Percentiles rank a stretch among this genome's conserved stretches.
Evolutionary conservation across 2,329 filamentous ascomycete species (phyloP).

Genomic region (Rutstroemia sp.): DNA sequence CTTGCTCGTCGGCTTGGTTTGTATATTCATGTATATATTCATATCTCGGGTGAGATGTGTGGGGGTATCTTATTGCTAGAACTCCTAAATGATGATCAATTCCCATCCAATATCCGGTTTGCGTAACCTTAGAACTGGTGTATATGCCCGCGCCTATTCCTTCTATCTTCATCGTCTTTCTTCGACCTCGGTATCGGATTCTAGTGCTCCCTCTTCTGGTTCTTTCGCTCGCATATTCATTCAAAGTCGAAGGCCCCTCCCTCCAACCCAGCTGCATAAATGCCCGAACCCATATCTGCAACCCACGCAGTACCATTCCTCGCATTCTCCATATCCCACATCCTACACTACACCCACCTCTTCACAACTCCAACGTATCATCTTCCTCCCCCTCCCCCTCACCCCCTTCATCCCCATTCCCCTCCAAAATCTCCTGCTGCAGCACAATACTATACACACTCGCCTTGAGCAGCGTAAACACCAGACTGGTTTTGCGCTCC

Average conservation of each 20-base stretch:
- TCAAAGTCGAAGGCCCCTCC: neutral
- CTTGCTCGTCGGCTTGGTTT: no score
- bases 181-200: no score
- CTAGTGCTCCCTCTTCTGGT: neutral
- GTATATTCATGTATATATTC: neutral
- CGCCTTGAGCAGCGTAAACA: slow-evolving; percentile 93
- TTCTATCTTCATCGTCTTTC: neutral
- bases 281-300: neutral
- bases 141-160: neutral
- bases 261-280: neutral
- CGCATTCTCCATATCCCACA: no score
- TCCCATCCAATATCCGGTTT: neutral
- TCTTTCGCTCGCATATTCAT: neutral
- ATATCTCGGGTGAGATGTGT: neutral
- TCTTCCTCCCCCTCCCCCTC: neutral
- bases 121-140: neutral
- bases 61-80: neutral
- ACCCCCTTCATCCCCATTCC: neutral
- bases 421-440: slow-evolving; percentile 76
- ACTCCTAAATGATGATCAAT: neutral
- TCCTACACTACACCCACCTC: neutral
- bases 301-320: neutral
- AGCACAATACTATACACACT: slow-evolving; percentile 98
- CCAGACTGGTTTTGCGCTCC: slow-evolving; percentile 88
- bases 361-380: neutral